Evolutionary conservation across 2,329 filamentous ascomycete genomes (phyloP).

Genomic region (Microcyclosporella mali): DNA sequence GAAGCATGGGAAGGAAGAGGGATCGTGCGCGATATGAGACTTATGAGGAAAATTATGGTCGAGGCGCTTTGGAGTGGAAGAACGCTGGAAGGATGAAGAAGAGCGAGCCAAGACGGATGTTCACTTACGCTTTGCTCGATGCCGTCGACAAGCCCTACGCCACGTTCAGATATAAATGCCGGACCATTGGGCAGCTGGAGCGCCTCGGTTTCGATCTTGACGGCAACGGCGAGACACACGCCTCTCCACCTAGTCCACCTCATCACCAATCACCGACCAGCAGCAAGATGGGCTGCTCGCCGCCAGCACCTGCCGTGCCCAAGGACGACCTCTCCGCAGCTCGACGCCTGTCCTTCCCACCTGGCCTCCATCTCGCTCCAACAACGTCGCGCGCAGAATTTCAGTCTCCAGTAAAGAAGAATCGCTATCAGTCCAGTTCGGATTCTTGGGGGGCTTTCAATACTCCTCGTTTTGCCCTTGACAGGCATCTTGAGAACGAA

Average conservation of each 20-base stretch:
- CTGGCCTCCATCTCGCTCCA: constrained; percentile 9
- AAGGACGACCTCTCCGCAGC: background rate
- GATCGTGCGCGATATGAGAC: constrained; percentile 25
- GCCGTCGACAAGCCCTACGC: constrained; percentile 44
- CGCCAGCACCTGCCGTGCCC: constrained; percentile 1
- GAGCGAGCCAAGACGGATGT: constrained; percentile 40
- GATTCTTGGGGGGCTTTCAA: background rate
- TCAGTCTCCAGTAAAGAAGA: constrained; percentile 8
- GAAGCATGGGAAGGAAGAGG: constrained; percentile 37
- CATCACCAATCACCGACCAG: background rate
- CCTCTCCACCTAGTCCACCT: background rate
- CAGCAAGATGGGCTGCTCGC: background rate
- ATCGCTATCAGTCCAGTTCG: background rate
- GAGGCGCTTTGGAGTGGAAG: background rate
- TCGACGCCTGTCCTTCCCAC: constrained; percentile 11
- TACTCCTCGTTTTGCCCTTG: too few relatives aligned
- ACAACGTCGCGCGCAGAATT: background rate
- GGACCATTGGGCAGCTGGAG: constrained; percentile 8
- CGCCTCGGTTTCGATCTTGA: constrained; percentile 5
- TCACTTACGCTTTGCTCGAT: constrained; percentile 46
- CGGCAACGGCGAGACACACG: background rate
- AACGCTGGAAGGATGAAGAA: constrained; percentile 31
- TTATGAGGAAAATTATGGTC: constrained; percentile 1
- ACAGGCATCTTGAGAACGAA: too few relatives aligned
- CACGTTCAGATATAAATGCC: constrained; percentile 36